These are phyloP conservation scores for Delphinella strobiligena DNA, from an alignment of 2,329 filamentous ascomycete species.

Conservation along the genomic window DNA sequence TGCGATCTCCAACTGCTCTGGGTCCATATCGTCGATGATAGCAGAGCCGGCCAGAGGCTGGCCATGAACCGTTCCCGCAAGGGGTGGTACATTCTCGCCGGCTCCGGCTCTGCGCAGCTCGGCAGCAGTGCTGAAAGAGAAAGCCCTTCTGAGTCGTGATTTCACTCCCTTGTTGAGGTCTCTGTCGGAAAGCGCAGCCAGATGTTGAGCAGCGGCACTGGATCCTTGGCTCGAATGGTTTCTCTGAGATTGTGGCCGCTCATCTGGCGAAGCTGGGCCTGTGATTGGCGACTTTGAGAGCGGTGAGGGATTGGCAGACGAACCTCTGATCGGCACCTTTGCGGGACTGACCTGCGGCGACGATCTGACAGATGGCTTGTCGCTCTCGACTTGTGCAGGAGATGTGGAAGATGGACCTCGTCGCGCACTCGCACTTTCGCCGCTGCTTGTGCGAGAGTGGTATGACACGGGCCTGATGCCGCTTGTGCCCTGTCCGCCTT, in stretches of 20 bases:
- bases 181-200: slow-evolving; percentile 78
- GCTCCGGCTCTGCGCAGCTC: slow-evolving; percentile 71
- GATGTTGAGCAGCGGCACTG: slow-evolving; percentile 70
- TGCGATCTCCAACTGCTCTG: slow-evolving; percentile 83
- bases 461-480: slow-evolving; percentile 21
- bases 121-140: slow-evolving; percentile 91
- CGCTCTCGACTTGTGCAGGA: slow-evolving; percentile 9
- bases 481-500: slow-evolving; percentile 15
- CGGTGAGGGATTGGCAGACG: slow-evolving; percentile 33
- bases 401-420: slow-evolving; percentile 11
- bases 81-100: slow-evolving; percentile 39
- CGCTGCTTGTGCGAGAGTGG: slow-evolving; percentile 23
- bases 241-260: slow-evolving; percentile 7
- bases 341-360: slow-evolving; percentile 10
- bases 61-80: slow-evolving; percentile 14
- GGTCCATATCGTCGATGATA: slow-evolving; percentile 46
- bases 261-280: slow-evolving; percentile 5
- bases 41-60: no score
- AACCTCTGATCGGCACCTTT: slow-evolving; percentile 21
- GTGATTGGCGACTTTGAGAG: slow-evolving; percentile 24
- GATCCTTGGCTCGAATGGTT: slow-evolving; percentile 18
- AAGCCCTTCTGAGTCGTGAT: slow-evolving; percentile 75
- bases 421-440: slow-evolving; percentile 15
- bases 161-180: slow-evolving; percentile 70
- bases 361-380: slow-evolving; percentile 8